A percentile compares a stretch with the other conserved stretches of the same genome.
Evolutionary conservation across 2,329 filamentous ascomycete species (phyloP).

Genomic region (Clathrospora elynae): DNA sequence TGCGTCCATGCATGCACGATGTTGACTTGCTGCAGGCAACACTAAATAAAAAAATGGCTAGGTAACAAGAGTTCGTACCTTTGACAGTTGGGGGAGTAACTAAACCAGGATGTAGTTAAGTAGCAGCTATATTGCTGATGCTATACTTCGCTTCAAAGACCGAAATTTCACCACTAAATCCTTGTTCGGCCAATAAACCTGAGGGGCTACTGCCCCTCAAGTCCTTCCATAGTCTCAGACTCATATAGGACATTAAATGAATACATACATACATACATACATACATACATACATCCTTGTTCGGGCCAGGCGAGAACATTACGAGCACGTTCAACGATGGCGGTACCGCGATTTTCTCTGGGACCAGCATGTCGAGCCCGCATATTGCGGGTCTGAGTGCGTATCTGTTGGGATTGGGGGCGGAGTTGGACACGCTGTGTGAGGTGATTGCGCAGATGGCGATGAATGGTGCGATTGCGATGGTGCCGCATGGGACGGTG

Average conservation of each 20-base stretch:
- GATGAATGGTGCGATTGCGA: constrained; percentile 45
- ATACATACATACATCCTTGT: no score
- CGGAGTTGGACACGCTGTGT: constrained; percentile 50
- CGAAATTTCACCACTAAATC: constrained; percentile 7
- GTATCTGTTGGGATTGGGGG: constrained; percentile 63
- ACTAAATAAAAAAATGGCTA: neutral
- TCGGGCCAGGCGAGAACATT: constrained; percentile 47
- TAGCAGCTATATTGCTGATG: neutral
- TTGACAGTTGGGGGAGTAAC: neutral
- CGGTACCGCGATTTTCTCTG: constrained; percentile 56
- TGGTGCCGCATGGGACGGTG: constrained; percentile 48
- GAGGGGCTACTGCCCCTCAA: no score
- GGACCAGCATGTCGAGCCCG: constrained; percentile 71
- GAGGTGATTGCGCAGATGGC: constrained; percentile 52
- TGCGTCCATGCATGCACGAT: constrained; percentile 4
- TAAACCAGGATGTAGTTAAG: constrained; percentile 6
- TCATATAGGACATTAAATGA: no score
- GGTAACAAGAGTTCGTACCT: neutral
- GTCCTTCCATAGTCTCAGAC: no score
- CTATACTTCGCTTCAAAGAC: neutral
- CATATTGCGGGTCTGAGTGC: constrained; percentile 71
- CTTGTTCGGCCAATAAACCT: no score
- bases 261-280: no score
- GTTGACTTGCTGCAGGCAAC: neutral
- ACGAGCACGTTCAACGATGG: constrained; percentile 54